Conservation (phyloP, 192 early-diverging fungal species). For the Podila verticillata region DNA sequence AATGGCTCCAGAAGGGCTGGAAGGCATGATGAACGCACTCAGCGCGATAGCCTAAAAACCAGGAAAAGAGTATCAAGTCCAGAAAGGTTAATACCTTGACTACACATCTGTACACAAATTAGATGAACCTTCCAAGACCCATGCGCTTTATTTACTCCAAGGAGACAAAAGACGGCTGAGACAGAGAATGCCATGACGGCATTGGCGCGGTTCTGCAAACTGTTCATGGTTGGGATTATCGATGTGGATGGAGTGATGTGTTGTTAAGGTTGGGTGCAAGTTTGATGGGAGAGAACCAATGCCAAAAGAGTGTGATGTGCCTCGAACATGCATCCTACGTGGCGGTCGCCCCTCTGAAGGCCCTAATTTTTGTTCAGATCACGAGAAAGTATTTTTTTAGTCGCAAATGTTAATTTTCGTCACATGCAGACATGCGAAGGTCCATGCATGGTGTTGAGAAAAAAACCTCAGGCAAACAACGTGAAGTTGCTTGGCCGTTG, state of each 20-base stretch:
- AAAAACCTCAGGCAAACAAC: too few relatives aligned
- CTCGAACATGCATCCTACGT: background rate
- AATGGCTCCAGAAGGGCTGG: conserved; percentile 29
- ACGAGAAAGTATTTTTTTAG: background rate
- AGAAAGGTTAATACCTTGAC: background rate
- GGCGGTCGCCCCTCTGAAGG: background rate
- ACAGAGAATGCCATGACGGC: conserved; percentile 68
- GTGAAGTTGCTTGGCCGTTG: too few relatives aligned
- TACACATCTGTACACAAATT: too few relatives aligned
- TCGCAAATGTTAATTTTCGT: too few relatives aligned
- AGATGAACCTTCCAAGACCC: background rate
- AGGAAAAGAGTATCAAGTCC: background rate
- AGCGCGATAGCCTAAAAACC: conserved; percentile 55
- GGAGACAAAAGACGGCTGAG: conserved; percentile 65
- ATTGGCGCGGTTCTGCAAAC: conserved; percentile 60
- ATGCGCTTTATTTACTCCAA: conserved; percentile 36
- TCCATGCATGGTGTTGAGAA: too few relatives aligned
- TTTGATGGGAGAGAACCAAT: background rate
- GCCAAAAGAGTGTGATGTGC: background rate
- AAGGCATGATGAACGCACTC: conserved; percentile 53
- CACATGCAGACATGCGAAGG: too few relatives aligned
- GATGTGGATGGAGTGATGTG: background rate
- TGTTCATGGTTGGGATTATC: conserved; percentile 44
- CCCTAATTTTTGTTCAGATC: background rate
- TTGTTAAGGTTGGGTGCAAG: background rate